Conservation (phyloP, 2,329 filamentous ascomycete species). For the Fusarium sacchari region DNA sequence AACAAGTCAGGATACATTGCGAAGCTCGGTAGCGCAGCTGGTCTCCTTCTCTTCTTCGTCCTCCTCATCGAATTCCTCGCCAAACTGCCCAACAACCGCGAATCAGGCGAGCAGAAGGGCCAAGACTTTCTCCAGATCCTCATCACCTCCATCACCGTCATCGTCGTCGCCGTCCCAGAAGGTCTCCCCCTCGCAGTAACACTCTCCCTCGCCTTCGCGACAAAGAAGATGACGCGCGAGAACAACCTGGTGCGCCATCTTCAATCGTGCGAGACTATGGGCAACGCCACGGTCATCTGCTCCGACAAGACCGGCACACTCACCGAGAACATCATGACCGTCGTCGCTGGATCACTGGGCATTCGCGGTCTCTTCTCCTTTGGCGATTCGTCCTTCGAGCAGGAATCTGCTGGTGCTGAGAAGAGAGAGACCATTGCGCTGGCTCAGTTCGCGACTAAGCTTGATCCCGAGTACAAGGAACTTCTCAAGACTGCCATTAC, state of each 20-base stretch:
- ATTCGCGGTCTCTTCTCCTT: conserved; percentile 46
- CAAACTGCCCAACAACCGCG: conserved; percentile 62
- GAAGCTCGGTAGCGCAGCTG: conserved; percentile 68
- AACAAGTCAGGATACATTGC: conserved; percentile 43
- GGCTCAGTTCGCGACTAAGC: conserved; percentile 12
- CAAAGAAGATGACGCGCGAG: conserved; percentile 74
- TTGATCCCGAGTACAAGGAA: conserved; percentile 26
- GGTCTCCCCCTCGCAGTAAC: conserved; percentile 74
- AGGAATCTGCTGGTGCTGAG: conserved; percentile 29
- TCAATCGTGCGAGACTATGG: conserved; percentile 76
- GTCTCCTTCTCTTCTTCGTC: conserved; percentile 78
- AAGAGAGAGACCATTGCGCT: conserved; percentile 11
- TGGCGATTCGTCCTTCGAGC: conserved; percentile 54
- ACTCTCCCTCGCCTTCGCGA: conserved; percentile 73
- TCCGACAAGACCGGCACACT: conserved; percentile 65
- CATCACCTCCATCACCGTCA: conserved; percentile 71
- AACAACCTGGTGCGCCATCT: conserved; percentile 75
- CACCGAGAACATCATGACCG: conserved; percentile 75
- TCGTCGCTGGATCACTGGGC: conserved; percentile 69
- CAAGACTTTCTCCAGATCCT: conserved; percentile 69
- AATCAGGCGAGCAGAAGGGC: conserved; percentile 62
- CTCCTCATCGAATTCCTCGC: conserved; percentile 81
- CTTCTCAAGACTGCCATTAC: conserved; percentile 48
- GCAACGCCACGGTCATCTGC: conserved; percentile 78
- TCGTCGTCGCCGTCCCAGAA: conserved; percentile 74